phyloP scores from a whole-genome alignment of 106 monocot genomes.

The Chionographis japonica region DNA sequence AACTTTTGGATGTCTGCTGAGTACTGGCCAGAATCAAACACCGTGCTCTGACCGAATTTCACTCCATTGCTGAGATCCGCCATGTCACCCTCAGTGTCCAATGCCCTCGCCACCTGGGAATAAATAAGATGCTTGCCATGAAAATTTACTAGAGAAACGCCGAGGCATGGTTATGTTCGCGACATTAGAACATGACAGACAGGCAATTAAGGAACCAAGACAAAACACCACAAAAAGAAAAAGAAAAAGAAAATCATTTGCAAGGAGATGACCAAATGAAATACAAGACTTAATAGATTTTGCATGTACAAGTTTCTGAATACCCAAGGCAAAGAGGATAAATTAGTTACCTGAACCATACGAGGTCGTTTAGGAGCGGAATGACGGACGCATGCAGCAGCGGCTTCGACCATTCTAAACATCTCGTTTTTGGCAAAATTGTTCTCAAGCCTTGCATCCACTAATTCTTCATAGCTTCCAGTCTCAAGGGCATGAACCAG shows the following conservation, averaged over 20 bases:
- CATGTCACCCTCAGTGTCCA: slow-evolving; percentile 30
- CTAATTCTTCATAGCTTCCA: slow-evolving; percentile 32
- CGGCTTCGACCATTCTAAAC: slow-evolving; percentile 48
- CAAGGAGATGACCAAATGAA: too few species aligned
- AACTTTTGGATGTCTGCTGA: slow-evolving; percentile 25
- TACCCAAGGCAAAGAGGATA: background rate
- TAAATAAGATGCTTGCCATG: background rate
- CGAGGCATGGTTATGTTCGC: too few species aligned
- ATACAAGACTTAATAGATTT: too few species aligned
- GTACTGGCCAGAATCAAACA: slow-evolving; percentile 16
- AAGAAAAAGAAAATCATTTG: too few species aligned
- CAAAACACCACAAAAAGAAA: too few species aligned
- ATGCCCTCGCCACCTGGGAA: slow-evolving; percentile 27
- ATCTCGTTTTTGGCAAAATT: slow-evolving; percentile 41
- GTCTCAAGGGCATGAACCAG: slow-evolving; percentile 39
- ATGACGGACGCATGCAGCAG: slow-evolving; percentile 65
- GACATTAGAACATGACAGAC: too few species aligned
- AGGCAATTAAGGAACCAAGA: too few species aligned
- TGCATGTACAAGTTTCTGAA: too few species aligned
- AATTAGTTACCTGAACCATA: slow-evolving; percentile 44
- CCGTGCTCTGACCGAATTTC: slow-evolving; percentile 34
- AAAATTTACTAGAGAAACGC: background rate
- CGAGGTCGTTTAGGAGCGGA: slow-evolving; percentile 53
- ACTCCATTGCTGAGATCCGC: slow-evolving; percentile 30
- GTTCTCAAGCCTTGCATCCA: slow-evolving; percentile 45